phyloP scores from a whole-genome alignment of 345 rosid genomes.

The Erysimum cheiranthoides region DNA sequence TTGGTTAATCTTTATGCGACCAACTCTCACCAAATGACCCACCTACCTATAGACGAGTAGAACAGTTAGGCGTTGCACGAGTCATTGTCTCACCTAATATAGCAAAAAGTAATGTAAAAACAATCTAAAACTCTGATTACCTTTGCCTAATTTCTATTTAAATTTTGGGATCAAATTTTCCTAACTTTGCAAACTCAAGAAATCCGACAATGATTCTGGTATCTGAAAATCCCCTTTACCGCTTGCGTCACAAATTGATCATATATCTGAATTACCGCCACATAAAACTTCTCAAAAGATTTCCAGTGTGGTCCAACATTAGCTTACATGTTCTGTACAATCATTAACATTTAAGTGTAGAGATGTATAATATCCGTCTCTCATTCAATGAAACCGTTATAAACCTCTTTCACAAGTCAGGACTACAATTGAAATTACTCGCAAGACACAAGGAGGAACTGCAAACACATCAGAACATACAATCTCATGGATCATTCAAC shows the following conservation, averaged over 20 bases:
- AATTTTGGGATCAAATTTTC: neutral
- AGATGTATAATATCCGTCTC: neutral
- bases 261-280: neutral
- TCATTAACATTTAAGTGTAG: neutral
- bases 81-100: conserved; percentile 33
- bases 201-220: neutral
- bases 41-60: neutral
- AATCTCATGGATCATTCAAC: conserved; percentile 9
- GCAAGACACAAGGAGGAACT: neutral
- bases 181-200: neutral
- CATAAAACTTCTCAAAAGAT: neutral
- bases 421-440: neutral
- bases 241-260: neutral
- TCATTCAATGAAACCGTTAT: neutral
- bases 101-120: neutral
- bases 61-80: neutral
- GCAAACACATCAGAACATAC: neutral
- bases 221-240: neutral
- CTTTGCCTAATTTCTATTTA: neutral
- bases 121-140: neutral
- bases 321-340: neutral
- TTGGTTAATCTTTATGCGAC: conserved; percentile 21
- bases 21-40: conserved; percentile 23
- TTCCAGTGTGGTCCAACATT: neutral
- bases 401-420: neutral